Evolutionary conservation across 2,329 filamentous ascomycete species (phyloP).

Genomic region (Aspergillus sergii): DNA sequence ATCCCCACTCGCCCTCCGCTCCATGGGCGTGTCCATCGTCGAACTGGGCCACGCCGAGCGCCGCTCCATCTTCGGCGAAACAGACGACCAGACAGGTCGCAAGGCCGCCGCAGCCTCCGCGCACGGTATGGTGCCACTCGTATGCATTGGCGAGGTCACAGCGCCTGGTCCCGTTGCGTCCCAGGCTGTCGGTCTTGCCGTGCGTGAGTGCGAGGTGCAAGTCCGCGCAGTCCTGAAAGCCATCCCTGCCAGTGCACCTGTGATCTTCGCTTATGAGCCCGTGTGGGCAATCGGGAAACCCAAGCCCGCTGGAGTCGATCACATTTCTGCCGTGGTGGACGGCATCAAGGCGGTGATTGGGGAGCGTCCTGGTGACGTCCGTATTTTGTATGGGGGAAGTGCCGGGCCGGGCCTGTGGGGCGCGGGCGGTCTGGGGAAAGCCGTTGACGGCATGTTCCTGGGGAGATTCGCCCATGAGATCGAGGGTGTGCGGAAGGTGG

Average conservation of each 20-base stretch:
- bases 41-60: constrained; percentile 83
- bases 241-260: constrained; percentile 64
- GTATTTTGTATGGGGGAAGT: constrained; percentile 80
- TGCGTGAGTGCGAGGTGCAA: constrained; percentile 68
- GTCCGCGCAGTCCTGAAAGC: constrained; percentile 64
- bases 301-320: constrained; percentile 69
- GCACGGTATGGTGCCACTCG: constrained; percentile 73
- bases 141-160: constrained; percentile 77
- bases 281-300: constrained; percentile 84
- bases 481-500: constrained; percentile 69
- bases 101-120: constrained; percentile 71
- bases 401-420: constrained; percentile 76
- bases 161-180: constrained; percentile 50
- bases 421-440: constrained; percentile 58
- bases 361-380: constrained; percentile 59
- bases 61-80: constrained; percentile 71
- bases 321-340: constrained; percentile 71
- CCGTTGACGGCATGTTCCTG: constrained; percentile 78
- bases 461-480: constrained; percentile 81
- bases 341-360: constrained; percentile 61
- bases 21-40: constrained; percentile 71
- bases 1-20: constrained; percentile 66
- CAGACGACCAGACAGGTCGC: constrained; percentile 65
- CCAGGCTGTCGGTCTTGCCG: constrained; percentile 58
- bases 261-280: constrained; percentile 83